phyloP scores from a whole-genome alignment of 2,329 filamentous ascomycete species.

The Cercospora sp. region DNA sequence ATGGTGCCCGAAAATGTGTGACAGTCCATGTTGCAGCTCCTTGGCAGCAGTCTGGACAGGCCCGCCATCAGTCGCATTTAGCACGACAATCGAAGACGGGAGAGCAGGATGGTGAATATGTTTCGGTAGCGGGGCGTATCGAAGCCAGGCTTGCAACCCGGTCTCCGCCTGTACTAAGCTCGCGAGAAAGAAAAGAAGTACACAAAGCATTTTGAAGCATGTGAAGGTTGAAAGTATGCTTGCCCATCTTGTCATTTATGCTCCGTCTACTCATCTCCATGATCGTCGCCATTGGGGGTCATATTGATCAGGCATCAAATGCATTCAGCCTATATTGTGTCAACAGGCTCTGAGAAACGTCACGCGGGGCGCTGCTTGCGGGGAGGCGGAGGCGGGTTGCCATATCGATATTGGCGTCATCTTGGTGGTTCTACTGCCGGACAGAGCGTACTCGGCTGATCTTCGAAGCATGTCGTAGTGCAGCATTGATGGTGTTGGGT shows the following conservation, averaged over 20 bases:
- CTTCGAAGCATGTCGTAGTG: not conserved
- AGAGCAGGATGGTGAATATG: slow-evolving; percentile 51
- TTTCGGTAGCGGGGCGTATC: slow-evolving; percentile 59
- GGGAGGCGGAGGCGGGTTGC: not conserved
- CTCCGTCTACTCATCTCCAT: not conserved
- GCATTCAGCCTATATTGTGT: slow-evolving; percentile 2
- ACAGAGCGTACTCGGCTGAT: not conserved
- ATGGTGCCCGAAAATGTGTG: slow-evolving; percentile 54
- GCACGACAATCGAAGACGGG: slow-evolving; percentile 56
- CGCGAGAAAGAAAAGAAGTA: slow-evolving; percentile 13
- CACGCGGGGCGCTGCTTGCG: not conserved
- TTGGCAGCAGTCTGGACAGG: slow-evolving; percentile 62
- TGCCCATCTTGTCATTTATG: not conserved
- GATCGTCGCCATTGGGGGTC: slow-evolving; percentile 2
- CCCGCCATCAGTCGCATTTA: slow-evolving; percentile 52
- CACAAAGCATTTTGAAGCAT: not conserved
- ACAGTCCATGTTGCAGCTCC: slow-evolving; percentile 56
- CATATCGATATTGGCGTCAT: not conserved
- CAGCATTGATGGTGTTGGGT: not conserved
- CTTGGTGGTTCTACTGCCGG: not conserved
- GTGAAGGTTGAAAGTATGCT: not conserved
- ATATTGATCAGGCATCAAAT: not conserved
- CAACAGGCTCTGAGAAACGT: not conserved
- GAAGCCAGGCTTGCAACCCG: slow-evolving; percentile 63
- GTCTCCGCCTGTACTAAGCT: slow-evolving; percentile 56